phyloP scores from a whole-genome alignment of 208 protist genomes.

The Leishmania lainsoni region DNA sequence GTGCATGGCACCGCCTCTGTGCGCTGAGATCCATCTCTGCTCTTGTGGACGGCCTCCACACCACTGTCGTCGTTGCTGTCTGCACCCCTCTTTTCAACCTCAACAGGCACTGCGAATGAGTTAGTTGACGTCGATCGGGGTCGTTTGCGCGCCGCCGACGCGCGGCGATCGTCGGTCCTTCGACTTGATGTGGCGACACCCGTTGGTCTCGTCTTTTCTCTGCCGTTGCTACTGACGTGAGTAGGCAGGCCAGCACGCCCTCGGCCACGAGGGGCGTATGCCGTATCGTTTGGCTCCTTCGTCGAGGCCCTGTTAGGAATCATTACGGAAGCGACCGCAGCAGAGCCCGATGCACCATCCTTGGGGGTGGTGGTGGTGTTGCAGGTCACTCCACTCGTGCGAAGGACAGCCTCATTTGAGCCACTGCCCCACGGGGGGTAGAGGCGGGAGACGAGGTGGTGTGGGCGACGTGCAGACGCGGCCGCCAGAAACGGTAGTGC shows the following conservation, averaged over 20 bases:
- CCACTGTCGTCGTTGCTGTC: not conserved
- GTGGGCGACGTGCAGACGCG: constrained; percentile 14
- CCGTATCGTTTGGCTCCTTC: not conserved
- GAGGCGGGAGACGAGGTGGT: constrained; percentile 29
- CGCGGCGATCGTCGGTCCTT: not conserved
- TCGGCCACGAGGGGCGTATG: not conserved
- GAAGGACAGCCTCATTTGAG: not conserved
- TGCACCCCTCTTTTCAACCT: not conserved
- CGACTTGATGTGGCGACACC: not conserved
- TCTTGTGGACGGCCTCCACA: not conserved
- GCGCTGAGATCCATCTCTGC: not conserved
- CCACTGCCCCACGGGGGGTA: constrained; percentile 22
- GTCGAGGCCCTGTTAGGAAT: not conserved
- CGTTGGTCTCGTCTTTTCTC: not conserved
- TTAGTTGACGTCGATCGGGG: constrained; percentile 5
- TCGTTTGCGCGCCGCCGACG: constrained; percentile 8
- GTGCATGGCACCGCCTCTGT: not conserved
- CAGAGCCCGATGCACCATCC: not conserved
- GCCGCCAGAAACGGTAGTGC: not conserved
- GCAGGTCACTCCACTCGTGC: not conserved
- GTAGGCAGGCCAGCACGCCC: constrained; percentile 3
- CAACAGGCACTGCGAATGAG: not conserved
- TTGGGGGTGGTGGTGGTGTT: not conserved
- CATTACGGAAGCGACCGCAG: not conserved
- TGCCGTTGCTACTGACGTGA: not conserved